Base-by-base conservation (phyloP, 257 asterid species). In the Solanum tarapatanum region DNA sequence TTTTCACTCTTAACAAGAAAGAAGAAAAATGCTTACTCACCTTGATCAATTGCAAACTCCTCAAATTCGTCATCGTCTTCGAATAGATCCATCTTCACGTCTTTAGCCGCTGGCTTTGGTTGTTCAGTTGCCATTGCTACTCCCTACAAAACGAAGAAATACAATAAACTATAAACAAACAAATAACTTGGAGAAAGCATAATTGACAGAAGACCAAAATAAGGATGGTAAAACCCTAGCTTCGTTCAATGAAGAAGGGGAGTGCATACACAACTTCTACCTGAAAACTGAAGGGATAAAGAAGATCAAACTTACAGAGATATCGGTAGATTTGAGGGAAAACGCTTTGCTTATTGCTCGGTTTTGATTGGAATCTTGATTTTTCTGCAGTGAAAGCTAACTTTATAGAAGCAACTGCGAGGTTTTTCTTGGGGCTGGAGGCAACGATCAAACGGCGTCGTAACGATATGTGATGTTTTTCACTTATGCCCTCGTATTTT, bases 51-150 rank as follows among this genome's bases (percentile, higher is more conserved):
- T 85, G 89, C 97, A 66, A 96, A 95, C 93, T 95, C 98, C 89
- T 95, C 98, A 43, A 94, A 96, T 87, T 94, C 98, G 85, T 96
- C 98, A 60, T 95, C 98, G 72, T 96, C 98, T 89, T 96, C 97
- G 85, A 94, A 96, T 7, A 96, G 93, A 91, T 96, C 97, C 83
- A 94, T 89, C 88, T 96, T 94, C 28, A 92, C 93, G 74, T 94
- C 96, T 87, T 94, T 96, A 12, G 93, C 79, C 62, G 92, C 93
- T 30, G 93, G 89, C 90, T 93, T 94, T 39, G 95, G 93, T 88
- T 93, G 95, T 87, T 94, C 98, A 30, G 97, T 90, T 58, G 96
- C 93, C 98, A 95, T 94, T 84, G n/a, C 7, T 3, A 23, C 4
- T 26, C 68, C 72, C 62, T 84, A 37, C 37, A 33, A 84, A 37